Base-by-base conservation (phyloP, 2,329 filamentous ascomycete species). In the Alternaria rosae region DNA sequence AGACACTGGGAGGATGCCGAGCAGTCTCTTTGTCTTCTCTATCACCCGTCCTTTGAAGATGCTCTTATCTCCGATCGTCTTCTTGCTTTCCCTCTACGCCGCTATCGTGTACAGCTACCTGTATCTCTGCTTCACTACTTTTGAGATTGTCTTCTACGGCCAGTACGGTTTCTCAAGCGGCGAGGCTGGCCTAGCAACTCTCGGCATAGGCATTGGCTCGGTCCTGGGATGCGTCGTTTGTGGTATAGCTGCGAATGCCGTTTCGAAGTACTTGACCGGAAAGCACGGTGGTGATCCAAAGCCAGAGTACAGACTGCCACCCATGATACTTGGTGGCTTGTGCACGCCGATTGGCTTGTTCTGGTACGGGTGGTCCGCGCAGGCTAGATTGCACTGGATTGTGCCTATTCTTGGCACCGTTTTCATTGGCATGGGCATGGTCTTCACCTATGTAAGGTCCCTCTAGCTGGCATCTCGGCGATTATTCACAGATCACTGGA, bases 341-440 rank as follows among this genome's bases (percentile, higher is more conserved):
- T 50, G 45, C 25, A 50, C 45, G 23, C 23, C 45, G 26, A 50
- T 30, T 50, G 45, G 45, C 45, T 50, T 50, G 25, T 30, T 50
- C 45, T 50, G 45, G 86, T 85, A 85, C 85, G 0, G 38, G 82
- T 21, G 38, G 38, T 42, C 38, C 2, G 38, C 38, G n/a, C n/a
- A 42, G n/a, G 5, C 83, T 0, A 75, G 88, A 13, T 80, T 85
- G 3, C 85, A 87, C 57, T 89, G 85, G 85, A 84, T 88, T 25
- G 84, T 81, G 1, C 85, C 86, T 7, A 82, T 86, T 66, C 69
- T 87, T 8, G 86, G 84, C 1, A 86, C 84, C 0, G 71, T 76
- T 3, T 70, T 87, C 5, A 79, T 86, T 11, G 85, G 85, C 1
- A 50, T 79, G 1, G 81, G 80, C 23, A 69, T 77, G 65, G 86